These are phyloP conservation scores for Hypsizygus marmoreus DNA, from an alignment of 768 basidiomycete species.

Conservation along the genomic window DNA sequence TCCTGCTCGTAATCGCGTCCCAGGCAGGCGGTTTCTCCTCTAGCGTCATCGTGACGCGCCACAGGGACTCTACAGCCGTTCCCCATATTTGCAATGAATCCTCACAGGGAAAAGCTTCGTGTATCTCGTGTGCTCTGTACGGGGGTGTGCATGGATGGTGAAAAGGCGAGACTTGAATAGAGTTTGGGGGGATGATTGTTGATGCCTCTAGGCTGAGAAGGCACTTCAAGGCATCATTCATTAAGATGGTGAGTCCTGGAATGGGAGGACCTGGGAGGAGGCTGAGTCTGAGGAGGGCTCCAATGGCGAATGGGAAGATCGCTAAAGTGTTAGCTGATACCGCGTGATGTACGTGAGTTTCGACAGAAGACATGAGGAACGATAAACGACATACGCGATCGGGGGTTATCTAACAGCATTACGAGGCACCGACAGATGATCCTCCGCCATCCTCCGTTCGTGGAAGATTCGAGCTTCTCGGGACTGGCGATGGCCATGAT, in stretches of 20 bases:
- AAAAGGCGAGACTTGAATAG: not conserved
- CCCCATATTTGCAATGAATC: slow-evolving; percentile 49
- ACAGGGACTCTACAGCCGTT: slow-evolving; percentile 52
- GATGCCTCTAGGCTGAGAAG: slow-evolving; percentile 31
- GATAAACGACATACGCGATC: slow-evolving; percentile 25
- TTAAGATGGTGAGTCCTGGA: slow-evolving; percentile 28
- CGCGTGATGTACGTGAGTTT: not conserved
- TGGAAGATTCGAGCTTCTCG: slow-evolving; percentile 53
- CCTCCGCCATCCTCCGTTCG: slow-evolving; percentile 61
- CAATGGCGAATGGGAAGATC: slow-evolving; percentile 25
- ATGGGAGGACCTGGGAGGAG: slow-evolving; percentile 29
- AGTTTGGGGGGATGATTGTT: slow-evolving; percentile 12
- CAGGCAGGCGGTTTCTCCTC: slow-evolving; percentile 37
- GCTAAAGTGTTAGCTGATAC: slow-evolving; percentile 6
- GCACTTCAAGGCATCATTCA: slow-evolving; percentile 27
- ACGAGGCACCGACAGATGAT: slow-evolving; percentile 54
- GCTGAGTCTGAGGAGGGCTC: slow-evolving; percentile 38
- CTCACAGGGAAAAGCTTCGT: slow-evolving; percentile 28
- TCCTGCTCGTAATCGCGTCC: slow-evolving; percentile 52
- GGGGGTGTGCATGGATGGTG: slow-evolving; percentile 23
- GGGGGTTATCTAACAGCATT: slow-evolving; percentile 35
- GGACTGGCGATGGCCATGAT: slow-evolving; percentile 52
- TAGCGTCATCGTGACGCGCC: slow-evolving; percentile 51
- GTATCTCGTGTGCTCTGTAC: slow-evolving; percentile 36
- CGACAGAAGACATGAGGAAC: not conserved